Conservation (phyloP, 2,329 filamentous ascomycete genomes). For the Aureobasidium leucospermi region DNA sequence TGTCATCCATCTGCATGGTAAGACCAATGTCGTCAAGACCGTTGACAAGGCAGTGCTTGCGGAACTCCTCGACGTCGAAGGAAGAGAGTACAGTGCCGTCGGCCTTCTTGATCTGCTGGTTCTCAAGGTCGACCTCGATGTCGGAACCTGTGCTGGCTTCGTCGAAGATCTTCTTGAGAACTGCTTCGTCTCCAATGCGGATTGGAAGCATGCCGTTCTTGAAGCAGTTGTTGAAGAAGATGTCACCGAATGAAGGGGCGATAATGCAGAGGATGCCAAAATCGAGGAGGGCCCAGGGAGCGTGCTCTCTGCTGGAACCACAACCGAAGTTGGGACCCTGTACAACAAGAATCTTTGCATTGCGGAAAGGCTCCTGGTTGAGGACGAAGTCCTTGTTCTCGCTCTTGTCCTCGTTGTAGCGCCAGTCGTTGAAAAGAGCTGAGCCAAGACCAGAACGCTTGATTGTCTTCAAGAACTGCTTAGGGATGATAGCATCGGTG, state of each 20-base stretch:
- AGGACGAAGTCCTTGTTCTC: constrained; percentile 80
- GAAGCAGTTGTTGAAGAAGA: constrained; percentile 99
- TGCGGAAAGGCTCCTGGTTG: constrained; percentile 80
- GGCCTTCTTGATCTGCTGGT: constrained; percentile 72
- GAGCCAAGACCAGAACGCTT: constrained; percentile 89
- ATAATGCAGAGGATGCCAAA: constrained; percentile 95
- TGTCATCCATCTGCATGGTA: constrained; percentile 85
- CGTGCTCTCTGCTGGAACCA: constrained; percentile 86
- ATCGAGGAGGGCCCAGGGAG: constrained; percentile 92
- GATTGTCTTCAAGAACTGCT: constrained; percentile 98
- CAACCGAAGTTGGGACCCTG: constrained; percentile 95
- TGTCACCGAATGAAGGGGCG: constrained; percentile 79
- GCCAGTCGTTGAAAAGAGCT: constrained; percentile 79
- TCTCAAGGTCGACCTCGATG: constrained; percentile 81
- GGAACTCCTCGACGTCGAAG: constrained; percentile 88
- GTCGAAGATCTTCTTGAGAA: constrained; percentile 62
- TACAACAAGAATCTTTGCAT: constrained; percentile 81
- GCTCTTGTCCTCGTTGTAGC: constrained; percentile 61
- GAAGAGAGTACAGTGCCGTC: constrained; percentile 64
- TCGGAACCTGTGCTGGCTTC: constrained; percentile 76
- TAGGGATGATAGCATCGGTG: constrained; percentile 98
- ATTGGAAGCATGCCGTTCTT: constrained; percentile 99
- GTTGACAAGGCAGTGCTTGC: constrained; percentile 89
- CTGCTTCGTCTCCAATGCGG: constrained; percentile 58
- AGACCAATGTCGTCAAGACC: constrained; percentile 93